These are phyloP conservation scores for Exserohilum rostratum DNA, from an alignment of 2,329 filamentous ascomycete species.

Conservation along the genomic window DNA sequence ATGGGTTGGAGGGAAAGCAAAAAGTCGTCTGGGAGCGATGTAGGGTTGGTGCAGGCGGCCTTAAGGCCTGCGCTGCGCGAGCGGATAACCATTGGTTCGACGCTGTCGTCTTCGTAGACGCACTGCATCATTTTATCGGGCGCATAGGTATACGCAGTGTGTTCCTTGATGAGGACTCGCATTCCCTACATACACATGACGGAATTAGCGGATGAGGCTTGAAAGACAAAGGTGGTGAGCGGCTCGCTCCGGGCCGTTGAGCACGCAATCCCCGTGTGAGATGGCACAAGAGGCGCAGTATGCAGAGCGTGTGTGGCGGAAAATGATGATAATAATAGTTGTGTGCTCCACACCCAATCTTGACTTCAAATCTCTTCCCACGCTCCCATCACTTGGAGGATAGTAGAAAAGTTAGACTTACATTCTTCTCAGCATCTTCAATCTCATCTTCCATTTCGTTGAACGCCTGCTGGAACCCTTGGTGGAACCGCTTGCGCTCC, in stretches of 20 bases:
- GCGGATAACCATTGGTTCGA: constrained; percentile 2
- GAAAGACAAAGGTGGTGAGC: too few species aligned
- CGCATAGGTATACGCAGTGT: constrained; percentile 9
- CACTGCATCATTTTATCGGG: constrained; percentile 17
- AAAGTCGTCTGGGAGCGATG: constrained; percentile 19
- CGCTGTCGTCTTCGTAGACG: constrained; percentile 4
- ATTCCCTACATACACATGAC: constrained; percentile 9
- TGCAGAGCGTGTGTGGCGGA: too few species aligned
- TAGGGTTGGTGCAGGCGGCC: constrained; percentile 16
- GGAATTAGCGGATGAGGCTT: too few species aligned
- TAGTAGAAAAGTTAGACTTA: constrained; percentile 9
- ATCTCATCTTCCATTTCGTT: constrained; percentile 21
- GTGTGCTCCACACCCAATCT: neutral
- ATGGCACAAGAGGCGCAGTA: constrained; percentile 5
- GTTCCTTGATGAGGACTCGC: constrained; percentile 22
- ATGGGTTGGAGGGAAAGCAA: constrained; percentile 21
- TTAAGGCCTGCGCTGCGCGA: constrained; percentile 3
- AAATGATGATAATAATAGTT: too few species aligned
- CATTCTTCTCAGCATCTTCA: constrained; percentile 18
- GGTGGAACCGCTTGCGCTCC: constrained; percentile 10
- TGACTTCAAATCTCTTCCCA: neutral
- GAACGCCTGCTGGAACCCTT: constrained; percentile 9
- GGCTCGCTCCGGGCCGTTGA: too few species aligned
- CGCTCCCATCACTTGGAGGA: too few species aligned
- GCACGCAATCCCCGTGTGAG: too few species aligned